Percentiles rank a stretch among this genome's conserved stretches.
phyloP scores from a whole-genome alignment of 139 green algal species.

The Axilococcus clingmanii region DNA sequence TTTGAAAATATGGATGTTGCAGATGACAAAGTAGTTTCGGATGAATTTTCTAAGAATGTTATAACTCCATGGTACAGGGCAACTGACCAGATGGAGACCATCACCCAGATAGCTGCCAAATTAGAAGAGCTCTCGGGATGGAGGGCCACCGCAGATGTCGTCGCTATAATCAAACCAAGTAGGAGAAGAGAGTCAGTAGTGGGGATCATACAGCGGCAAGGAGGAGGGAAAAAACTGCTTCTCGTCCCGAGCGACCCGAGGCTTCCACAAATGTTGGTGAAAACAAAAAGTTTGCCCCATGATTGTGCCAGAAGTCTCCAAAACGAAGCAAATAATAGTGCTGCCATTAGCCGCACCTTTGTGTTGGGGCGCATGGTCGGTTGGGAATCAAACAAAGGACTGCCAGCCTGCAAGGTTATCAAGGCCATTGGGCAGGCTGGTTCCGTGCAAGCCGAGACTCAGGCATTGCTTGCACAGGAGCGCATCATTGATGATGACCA shows the following conservation, averaged over 20 bases:
- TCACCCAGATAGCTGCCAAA: neutral
- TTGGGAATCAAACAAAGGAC: conserved; percentile 17
- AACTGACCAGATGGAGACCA: neutral
- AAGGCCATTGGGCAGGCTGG: conserved; percentile 43
- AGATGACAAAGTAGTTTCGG: neutral
- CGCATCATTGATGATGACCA: conserved; percentile 14
- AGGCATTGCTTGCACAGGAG: conserved; percentile 20
- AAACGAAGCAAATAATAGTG: conserved; percentile 12
- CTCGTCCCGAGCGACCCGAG: conserved; percentile 57
- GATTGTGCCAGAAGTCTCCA: conserved; percentile 3
- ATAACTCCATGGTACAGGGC: neutral
- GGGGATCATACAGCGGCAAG: conserved; percentile 37
- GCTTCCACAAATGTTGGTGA: conserved; percentile 45
- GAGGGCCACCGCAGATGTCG: conserved; percentile 55
- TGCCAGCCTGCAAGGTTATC: conserved; percentile 29
- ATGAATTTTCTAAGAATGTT: neutral
- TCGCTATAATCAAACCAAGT: conserved; percentile 50
- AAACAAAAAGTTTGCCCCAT: conserved; percentile 2
- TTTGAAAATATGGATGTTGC: neutral
- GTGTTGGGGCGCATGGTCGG: conserved; percentile 18
- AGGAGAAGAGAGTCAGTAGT: conserved; percentile 45
- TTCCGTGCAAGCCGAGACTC: conserved; percentile 19
- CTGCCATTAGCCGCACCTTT: conserved; percentile 16
- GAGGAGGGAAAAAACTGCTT: conserved; percentile 8
- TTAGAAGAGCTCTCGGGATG: conserved; percentile 1